Conservation (phyloP, 2,329 filamentous ascomycete species). For the Sodiomyces alkalinus region DNA sequence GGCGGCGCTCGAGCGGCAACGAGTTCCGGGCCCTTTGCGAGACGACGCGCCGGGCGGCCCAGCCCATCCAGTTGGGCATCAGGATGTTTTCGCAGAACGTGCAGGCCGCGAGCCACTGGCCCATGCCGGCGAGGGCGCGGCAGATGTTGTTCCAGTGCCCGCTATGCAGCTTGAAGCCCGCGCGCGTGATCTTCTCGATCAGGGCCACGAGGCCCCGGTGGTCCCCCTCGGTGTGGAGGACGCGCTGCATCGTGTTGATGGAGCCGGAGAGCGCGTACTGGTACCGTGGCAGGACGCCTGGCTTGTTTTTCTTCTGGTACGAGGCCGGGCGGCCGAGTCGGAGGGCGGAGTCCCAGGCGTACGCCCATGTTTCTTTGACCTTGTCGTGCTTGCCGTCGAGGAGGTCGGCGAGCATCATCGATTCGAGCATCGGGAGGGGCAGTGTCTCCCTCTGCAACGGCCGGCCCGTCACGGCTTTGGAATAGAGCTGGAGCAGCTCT, state of each 20-base stretch:
- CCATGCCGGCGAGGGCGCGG: conserved; percentile 46
- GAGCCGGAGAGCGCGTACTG: conserved; percentile 38
- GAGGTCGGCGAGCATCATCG: conserved; percentile 54
- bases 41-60: conserved; percentile 25
- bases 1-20: conserved; percentile 22
- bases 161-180: conserved; percentile 61
- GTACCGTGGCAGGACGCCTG: conserved; percentile 26
- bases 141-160: conserved; percentile 72
- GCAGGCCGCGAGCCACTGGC: conserved; percentile 53
- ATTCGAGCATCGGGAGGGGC: conserved; percentile 40
- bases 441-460: conserved; percentile 17
- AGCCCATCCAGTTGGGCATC: conserved; percentile 67
- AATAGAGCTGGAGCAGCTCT: conserved; percentile 40
- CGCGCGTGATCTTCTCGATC: conserved; percentile 38
- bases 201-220: conserved; percentile 30
- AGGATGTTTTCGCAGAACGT: conserved; percentile 58
- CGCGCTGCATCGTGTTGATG: conserved; percentile 31
- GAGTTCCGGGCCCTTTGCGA: conserved; percentile 11
- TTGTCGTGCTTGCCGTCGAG: conserved; percentile 40
- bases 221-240: conserved; percentile 25
- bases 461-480: conserved; percentile 20
- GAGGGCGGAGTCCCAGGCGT: conserved; percentile 38
- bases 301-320: conserved; percentile 4
- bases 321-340: conserved; percentile 22
- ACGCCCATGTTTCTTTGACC: conserved; percentile 52